Evolutionary conservation across 306 rosid species (phyloP), one percentile per base, ranked within the genome.

Genomic region (Canavalia ensiformis): DNA sequence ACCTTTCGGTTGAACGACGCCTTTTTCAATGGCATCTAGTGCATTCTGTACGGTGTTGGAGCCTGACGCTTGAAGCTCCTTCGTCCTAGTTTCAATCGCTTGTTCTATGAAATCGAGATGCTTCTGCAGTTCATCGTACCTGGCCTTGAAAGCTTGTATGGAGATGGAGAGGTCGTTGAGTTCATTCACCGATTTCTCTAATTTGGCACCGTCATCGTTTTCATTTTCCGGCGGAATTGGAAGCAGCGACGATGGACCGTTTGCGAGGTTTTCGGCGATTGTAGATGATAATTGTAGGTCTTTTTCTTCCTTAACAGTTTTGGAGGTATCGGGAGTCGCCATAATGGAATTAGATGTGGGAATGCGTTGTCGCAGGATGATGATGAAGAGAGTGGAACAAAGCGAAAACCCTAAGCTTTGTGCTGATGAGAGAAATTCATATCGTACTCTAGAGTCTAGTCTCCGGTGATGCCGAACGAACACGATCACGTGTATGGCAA

Each of bases 51-150:
- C 8, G 58, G 57, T 8, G 42, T 30, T 39, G 54, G 79, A 4
- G 39, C 29, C 62, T 11, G 2, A 54, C 58, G 81, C 9, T 39
- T 39, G 58, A 34, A 81, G 76, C 8, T 85, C 84, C 54, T 54
- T 79, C 57, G 83, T 85, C 51, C 81, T 84, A 0, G 82, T 9
- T 7, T 70, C 46, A 7, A 70, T 49, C 46, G 75, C 75, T 1
- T 80, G 83, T 5, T 74, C 81, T 29, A 88, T 90, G 82, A 77
- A 90, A 31, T 82, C 68, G 29, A 90, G 84, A 57, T 90, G 91
- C 13, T 80, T 83, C 56, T 86, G 90, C 18, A 90, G 71, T 39
- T 88, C 91, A 28, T 86, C 85, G 41, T 73, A 90, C 71, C 86
- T 81, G 50, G 39, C 70, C 10, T 76, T 87, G 85, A 90, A 88